Evolutionary conservation across 768 basidiomycete species (phyloP).

Genomic region (Suillus clintonianus): DNA sequence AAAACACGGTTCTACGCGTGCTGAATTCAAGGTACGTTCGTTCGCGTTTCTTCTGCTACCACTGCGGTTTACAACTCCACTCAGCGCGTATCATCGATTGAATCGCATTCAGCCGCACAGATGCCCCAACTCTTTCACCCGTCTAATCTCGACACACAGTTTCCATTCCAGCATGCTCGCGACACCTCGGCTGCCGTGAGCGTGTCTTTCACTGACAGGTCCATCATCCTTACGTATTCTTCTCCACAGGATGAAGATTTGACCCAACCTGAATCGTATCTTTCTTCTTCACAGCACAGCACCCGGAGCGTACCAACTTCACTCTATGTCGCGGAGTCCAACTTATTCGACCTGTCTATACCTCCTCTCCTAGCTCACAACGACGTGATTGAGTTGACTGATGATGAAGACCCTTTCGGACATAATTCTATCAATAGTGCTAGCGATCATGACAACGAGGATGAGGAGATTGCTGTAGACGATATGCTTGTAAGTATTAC

Average conservation of each 20-base stretch:
- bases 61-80: neutral
- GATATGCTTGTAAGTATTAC: conserved; percentile 21
- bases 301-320: neutral
- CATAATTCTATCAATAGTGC: neutral
- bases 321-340: conserved; percentile 7
- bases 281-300: conserved; percentile 2
- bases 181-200: conserved; percentile 16
- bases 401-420: conserved; percentile 3
- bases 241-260: conserved; percentile 6
- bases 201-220: neutral
- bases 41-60: neutral
- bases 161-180: conserved; percentile 5
- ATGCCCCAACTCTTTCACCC: conserved; percentile 11
- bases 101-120: conserved; percentile 5
- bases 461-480: conserved; percentile 15
- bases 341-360: conserved; percentile 6
- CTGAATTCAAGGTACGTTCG: conserved; percentile 14
- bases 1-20: conserved; percentile 10
- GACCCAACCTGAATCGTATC: neutral
- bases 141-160: conserved; percentile 6
- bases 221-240: neutral
- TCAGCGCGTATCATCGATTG: conserved; percentile 16
- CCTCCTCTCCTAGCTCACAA: conserved; percentile 1
- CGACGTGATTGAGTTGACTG: neutral
- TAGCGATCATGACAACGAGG: conserved; percentile 20